Evolutionary conservation across 225 moss, liverwort and hornwort genomes (phyloP).

Genomic region (Bryum argenteum): DNA sequence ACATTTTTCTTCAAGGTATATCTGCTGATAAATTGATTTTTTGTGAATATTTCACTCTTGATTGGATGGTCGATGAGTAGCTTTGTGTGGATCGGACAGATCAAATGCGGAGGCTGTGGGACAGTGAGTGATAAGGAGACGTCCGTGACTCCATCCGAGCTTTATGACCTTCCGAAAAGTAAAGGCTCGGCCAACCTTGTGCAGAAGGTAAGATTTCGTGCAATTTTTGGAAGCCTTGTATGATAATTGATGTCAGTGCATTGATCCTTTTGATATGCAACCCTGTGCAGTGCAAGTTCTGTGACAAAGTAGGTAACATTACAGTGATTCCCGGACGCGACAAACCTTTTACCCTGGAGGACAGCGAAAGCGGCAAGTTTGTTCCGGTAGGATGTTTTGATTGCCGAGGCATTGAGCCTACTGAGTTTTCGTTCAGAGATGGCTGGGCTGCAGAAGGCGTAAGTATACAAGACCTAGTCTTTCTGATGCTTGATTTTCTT

Average conservation of each 20-base stretch:
- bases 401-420: conserved; percentile 85
- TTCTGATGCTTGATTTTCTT: neutral
- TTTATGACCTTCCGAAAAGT: conserved; percentile 89
- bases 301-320: conserved; percentile 81
- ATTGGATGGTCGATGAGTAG: neutral
- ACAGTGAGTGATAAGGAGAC: conserved; percentile 88
- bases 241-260: too few relatives aligned
- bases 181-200: conserved; percentile 93
- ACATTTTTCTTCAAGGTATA: conserved; percentile 95
- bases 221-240: too few relatives aligned
- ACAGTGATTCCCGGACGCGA: conserved; percentile 73
- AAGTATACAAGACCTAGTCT: conserved; percentile 26
- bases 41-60: neutral
- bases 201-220: conserved; percentile 67
- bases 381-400: conserved; percentile 85
- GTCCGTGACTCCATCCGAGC: conserved; percentile 79
- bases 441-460: conserved; percentile 97
- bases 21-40: neutral
- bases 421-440: conserved; percentile 84
- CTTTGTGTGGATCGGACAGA: conserved; percentile 47
- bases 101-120: conserved; percentile 90
- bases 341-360: conserved; percentile 80
- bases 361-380: conserved; percentile 77
- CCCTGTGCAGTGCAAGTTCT: conserved; percentile 81
- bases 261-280: neutral